phyloP scores from a whole-genome alignment of 2,329 filamentous ascomycete genomes.

The Hypomyces perniciosus region DNA sequence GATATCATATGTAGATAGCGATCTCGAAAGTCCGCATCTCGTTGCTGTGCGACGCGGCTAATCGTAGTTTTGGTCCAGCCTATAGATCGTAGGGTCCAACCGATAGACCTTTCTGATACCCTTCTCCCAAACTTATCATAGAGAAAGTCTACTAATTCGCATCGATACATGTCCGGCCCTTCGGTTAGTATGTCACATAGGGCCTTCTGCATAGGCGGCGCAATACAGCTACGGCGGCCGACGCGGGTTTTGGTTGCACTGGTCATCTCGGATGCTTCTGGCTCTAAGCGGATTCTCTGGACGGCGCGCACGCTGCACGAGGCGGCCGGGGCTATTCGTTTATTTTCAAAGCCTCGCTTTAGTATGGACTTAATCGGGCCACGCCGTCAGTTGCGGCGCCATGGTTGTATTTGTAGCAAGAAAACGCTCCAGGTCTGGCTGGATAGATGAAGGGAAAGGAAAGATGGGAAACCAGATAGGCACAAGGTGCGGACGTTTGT shows the following conservation, averaged over 20 bases:
- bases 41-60: slow-evolving; percentile 25
- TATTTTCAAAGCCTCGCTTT: not conserved
- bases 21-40: slow-evolving; percentile 28
- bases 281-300: not conserved
- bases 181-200: slow-evolving; percentile 20
- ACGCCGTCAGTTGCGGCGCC: not conserved
- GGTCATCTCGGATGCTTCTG: not conserved
- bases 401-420: not conserved
- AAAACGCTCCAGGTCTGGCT: not conserved
- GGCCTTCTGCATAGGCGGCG: slow-evolving; percentile 19
- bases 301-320: not conserved
- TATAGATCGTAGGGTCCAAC: slow-evolving; percentile 17
- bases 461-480: not conserved
- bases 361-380: not conserved
- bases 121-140: slow-evolving; percentile 8
- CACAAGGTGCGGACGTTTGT: too few species aligned
- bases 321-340: not conserved
- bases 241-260: slow-evolving; percentile 1
- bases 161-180: slow-evolving; percentile 21
- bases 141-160: slow-evolving; percentile 20
- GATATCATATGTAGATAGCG: slow-evolving; percentile 29
- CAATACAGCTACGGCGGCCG: slow-evolving; percentile 19
- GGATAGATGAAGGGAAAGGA: not conserved
- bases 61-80: slow-evolving; percentile 27
- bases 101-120: slow-evolving; percentile 16